Evolutionary conservation across 768 basidiomycete species (phyloP).

Genomic region (Mycena filopes): DNA sequence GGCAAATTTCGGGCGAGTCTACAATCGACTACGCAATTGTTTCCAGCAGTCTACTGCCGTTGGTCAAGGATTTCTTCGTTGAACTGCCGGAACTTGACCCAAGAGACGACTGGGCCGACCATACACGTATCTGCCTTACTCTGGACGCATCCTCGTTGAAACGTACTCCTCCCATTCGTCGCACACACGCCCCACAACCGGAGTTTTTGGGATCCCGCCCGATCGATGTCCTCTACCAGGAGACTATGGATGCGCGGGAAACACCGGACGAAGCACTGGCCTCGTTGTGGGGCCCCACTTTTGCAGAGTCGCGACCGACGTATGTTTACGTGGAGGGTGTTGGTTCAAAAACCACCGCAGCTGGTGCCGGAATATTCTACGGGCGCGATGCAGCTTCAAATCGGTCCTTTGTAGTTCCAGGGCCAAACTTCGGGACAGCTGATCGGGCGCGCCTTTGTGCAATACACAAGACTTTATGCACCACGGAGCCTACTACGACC

Average conservation of each 20-base stretch:
- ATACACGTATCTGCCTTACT: slow-evolving; percentile 1
- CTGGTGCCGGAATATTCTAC: background rate
- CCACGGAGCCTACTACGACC: too few relatives aligned
- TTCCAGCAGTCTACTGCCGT: background rate
- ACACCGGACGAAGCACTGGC: background rate
- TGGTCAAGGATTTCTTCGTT: slow-evolving; percentile 2
- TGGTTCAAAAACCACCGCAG: too few relatives aligned
- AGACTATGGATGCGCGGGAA: background rate
- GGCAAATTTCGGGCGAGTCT: background rate
- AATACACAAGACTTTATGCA: background rate
- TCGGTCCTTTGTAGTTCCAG: background rate
- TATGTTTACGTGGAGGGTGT: background rate
- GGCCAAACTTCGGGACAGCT: background rate
- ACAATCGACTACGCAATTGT: slow-evolving; percentile 2
- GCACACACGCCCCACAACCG: background rate
- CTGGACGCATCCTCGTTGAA: background rate
- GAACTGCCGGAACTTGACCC: background rate
- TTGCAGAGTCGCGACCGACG: background rate
- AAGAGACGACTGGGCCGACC: slow-evolving; percentile 13
- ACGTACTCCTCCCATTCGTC: background rate
- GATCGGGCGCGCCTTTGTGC: background rate
- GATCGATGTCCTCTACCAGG: background rate
- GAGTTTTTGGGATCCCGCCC: background rate
- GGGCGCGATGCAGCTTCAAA: background rate
- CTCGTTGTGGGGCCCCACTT: background rate